phyloP scores from a whole-genome alignment of 2,329 filamentous ascomycete species.

The Ceratocystis eucalypticola region DNA sequence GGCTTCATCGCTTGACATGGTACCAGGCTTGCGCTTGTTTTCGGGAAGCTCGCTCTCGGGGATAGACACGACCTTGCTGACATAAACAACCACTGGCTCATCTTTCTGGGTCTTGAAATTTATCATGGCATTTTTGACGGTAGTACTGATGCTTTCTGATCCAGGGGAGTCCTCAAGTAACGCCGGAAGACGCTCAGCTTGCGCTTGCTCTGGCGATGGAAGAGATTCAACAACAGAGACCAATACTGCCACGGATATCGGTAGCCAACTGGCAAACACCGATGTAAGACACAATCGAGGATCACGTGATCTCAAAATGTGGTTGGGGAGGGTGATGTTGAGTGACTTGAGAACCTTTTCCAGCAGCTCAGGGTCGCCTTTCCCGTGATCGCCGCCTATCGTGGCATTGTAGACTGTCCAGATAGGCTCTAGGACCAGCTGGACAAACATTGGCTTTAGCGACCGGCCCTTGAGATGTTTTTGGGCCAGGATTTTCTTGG shows the following conservation, averaged over 20 bases:
- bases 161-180: constrained; percentile 72
- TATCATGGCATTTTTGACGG: constrained; percentile 67
- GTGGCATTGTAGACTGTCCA: constrained; percentile 95
- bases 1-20: constrained; percentile 78
- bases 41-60: constrained; percentile 83
- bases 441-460: constrained; percentile 94
- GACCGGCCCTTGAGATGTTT: constrained; percentile 88
- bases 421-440: constrained; percentile 85
- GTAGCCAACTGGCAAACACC: constrained; percentile 80
- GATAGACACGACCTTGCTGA: constrained; percentile 96
- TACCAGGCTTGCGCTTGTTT: constrained; percentile 60
- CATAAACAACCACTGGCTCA: constrained; percentile 79
- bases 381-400: constrained; percentile 65
- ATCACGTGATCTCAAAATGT: constrained; percentile 72
- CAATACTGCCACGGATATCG: constrained; percentile 78
- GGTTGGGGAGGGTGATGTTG: constrained; percentile 68
- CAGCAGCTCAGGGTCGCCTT: constrained; percentile 66
- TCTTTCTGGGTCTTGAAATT: constrained; percentile 57
- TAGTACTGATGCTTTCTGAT: constrained; percentile 51
- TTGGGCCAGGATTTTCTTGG: constrained; percentile 75
- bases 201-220: constrained; percentile 68
- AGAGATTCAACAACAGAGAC: constrained; percentile 91
- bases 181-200: constrained; percentile 64
- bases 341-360: constrained; percentile 95
- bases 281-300: constrained; percentile 70